A percentile compares a stretch with the other conserved stretches of the same genome.
phyloP scores from a whole-genome alignment of 164 flowering plant species.

The Cinnamomum chago region DNA sequence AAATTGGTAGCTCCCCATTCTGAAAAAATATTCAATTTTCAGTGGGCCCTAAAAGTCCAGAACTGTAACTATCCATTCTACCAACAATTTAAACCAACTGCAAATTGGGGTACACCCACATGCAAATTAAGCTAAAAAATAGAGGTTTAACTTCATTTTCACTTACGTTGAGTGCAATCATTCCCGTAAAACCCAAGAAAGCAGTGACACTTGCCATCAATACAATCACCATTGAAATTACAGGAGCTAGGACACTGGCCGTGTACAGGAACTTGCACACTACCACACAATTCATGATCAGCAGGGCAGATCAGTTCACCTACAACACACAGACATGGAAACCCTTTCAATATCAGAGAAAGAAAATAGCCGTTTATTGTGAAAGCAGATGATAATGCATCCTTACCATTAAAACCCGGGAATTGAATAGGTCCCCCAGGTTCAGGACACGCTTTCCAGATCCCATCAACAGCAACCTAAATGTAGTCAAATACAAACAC shows the following conservation, averaged over 20 bases:
- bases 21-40: neutral
- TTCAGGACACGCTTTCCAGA: slow-evolving; percentile 88
- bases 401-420: slow-evolving; percentile 82
- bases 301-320: slow-evolving; percentile 92
- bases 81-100: too few species aligned
- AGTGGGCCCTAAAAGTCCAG: neutral
- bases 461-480: slow-evolving; percentile 96
- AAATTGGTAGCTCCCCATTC: neutral
- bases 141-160: neutral
- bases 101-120: too few species aligned
- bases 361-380: neutral
- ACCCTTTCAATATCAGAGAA: neutral
- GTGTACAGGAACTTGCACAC: slow-evolving; percentile 27
- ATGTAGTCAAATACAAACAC: neutral
- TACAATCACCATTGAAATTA: slow-evolving; percentile 82
- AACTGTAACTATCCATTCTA: neutral
- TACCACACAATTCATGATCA: slow-evolving; percentile 79
- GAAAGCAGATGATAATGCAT: neutral
- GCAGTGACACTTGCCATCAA: slow-evolving; percentile 78
- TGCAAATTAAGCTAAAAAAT: too few species aligned
- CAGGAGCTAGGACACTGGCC: slow-evolving; percentile 81
- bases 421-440: slow-evolving; percentile 83
- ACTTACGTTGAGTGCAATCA: slow-evolving; percentile 88
- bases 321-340: slow-evolving; percentile 16
- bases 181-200: slow-evolving; percentile 87